phyloP scores from a whole-genome alignment of 345 rosid genomes.

The Excoecaria cochinchinensis region DNA sequence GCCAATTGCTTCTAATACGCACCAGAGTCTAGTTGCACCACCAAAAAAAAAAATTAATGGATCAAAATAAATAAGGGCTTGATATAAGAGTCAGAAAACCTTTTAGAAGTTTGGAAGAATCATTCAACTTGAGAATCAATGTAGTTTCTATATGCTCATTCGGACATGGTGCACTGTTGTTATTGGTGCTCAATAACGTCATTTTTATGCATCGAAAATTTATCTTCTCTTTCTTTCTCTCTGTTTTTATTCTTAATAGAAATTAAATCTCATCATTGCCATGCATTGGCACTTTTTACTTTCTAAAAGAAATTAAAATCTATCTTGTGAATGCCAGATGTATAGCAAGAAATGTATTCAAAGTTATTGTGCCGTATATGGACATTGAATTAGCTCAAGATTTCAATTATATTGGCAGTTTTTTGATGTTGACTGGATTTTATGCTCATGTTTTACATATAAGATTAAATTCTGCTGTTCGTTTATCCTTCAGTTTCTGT shows the following conservation, averaged over 20 bases:
- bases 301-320: not conserved
- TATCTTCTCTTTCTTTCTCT: too few species aligned
- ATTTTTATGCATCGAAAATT: not conserved
- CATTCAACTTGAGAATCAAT: too few species aligned
- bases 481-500: not conserved
- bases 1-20: not conserved
- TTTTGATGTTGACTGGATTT: not conserved
- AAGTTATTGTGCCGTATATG: not conserved
- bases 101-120: not conserved
- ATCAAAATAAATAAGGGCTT: not conserved
- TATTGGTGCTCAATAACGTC: not conserved
- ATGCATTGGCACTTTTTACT: too few species aligned
- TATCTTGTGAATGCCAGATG: not conserved
- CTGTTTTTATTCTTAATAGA: too few species aligned
- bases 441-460: not conserved
- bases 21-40: not conserved
- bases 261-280: too few species aligned
- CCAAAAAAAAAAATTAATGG: not conserved
- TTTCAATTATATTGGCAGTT: not conserved
- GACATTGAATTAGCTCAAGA: not conserved
- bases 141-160: not conserved
- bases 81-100: not conserved
- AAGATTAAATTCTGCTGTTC: not conserved
- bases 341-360: not conserved
- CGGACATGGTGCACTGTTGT: not conserved